Base-by-base conservation (phyloP, 1,139 yeast genomes). In the Suhomyces taliae region DNA sequence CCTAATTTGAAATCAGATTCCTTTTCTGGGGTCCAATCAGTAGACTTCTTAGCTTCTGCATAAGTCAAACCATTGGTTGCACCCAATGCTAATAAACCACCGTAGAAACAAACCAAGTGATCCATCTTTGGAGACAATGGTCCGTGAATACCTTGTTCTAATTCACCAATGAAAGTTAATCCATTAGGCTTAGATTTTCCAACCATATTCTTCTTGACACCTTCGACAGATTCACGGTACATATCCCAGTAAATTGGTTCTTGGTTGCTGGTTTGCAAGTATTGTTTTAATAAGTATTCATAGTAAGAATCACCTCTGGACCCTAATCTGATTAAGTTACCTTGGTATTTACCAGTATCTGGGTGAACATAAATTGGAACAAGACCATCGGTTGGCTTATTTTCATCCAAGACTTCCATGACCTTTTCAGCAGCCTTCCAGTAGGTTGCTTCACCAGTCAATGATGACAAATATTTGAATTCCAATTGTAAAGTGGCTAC, bases 241-340 rank as follows among this genome's bases (percentile, higher is more conserved):
- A 90, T 85, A 38, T 77, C 79, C 66, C 79, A 76, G 72, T 82
- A 90, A n/a, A 85, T 66, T 1, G 68, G 67, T 54, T 84, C 89
- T 47, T 73, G 65, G 58, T 79, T 78, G 48, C 78, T 78, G 2
- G 97, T 89, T 64, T 88, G 93, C 54, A 91, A 69, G 62, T 85
- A 89, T 66, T 90, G 97, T 65, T 91, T 91, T 56, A 90, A 74
- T 45, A 91, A 73, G 64, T 90, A 90, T 66, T 91, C 97, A 60
- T 91, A 91, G 64, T 90, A 91, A 1, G 97, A 89, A 64, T 90
- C 98, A 42, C 96, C 97, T 57, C 97, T 77, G 1, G 96, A 87
- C 0, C 97, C 97, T 49, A 91, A 70, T 53, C 97, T 78, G 51
- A 91, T 88, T 49, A 79, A 66, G 1, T 63, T 60, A 0, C 90